phyloP scores from a whole-genome alignment of 371 early-diverging fungal species.

The Mortierella sp. region DNA sequence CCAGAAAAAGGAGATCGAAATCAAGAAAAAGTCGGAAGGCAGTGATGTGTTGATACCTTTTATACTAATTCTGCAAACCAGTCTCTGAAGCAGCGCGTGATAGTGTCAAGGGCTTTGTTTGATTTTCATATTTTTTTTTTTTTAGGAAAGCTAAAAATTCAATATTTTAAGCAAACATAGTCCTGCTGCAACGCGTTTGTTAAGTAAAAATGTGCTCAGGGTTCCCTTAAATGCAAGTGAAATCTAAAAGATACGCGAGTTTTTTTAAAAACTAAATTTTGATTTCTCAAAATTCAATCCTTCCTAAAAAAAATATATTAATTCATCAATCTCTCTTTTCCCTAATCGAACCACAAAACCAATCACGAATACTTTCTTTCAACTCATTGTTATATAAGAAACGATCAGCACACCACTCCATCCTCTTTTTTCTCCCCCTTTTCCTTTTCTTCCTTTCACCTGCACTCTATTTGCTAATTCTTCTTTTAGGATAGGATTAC shows the following conservation, averaged over 20 bases:
- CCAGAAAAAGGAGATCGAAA: slow-evolving; percentile 2
- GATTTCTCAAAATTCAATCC: background rate
- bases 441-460: background rate
- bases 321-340: background rate
- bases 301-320: background rate
- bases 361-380: background rate
- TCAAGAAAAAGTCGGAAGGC: background rate
- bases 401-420: background rate
- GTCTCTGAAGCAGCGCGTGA: too few relatives aligned
- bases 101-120: background rate
- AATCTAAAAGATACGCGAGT: background rate
- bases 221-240: slow-evolving; percentile 4
- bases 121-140: background rate
- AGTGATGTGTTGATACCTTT: background rate
- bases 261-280: background rate
- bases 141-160: background rate
- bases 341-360: too few relatives aligned
- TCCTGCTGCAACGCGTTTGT: background rate
- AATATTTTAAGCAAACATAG: background rate
- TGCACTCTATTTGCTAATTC: background rate
- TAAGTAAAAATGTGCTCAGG: background rate
- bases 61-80: background rate
- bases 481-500: background rate
- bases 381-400: background rate
- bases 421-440: slow-evolving; percentile 4